phyloP scores from a whole-genome alignment of 2,329 filamentous ascomycete species.

The Fusarium robinianum region DNA sequence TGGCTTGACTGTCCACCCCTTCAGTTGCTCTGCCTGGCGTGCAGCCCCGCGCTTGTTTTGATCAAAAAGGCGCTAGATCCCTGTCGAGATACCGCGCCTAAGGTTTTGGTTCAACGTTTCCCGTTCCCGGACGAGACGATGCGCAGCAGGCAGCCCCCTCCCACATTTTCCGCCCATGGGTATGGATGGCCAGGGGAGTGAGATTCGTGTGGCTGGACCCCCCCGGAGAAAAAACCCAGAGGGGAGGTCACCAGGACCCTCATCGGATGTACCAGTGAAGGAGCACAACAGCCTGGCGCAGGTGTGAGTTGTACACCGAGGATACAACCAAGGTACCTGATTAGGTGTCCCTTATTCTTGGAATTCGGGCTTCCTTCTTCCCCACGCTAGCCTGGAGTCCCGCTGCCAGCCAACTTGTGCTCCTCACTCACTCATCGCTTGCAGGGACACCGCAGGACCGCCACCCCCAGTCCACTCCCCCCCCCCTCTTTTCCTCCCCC shows the following conservation, averaged over 20 bases:
- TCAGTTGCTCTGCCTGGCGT: constrained; percentile 22
- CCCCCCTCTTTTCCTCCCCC: too few relatives aligned
- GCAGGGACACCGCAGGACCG: constrained; percentile 13
- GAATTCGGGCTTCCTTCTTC: too few relatives aligned
- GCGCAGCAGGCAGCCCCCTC: constrained; percentile 13
- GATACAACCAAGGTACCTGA: constrained; percentile 24
- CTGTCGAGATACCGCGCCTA: constrained; percentile 38
- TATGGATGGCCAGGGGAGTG: constrained; percentile 14
- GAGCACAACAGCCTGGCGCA: constrained; percentile 9
- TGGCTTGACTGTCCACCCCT: too few relatives aligned
- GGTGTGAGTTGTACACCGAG: constrained; percentile 10
- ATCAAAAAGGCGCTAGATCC: constrained; percentile 27
- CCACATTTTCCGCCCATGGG: constrained; percentile 9
- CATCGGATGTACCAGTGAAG: too few relatives aligned
- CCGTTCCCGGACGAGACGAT: constrained; percentile 28
- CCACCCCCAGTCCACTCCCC: constrained; percentile 11
- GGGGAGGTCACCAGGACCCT: too few relatives aligned
- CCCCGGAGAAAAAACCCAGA: constrained; percentile 7
- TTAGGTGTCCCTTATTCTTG: constrained; percentile 22
- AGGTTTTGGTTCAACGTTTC: constrained; percentile 40
- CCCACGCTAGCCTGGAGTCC: constrained; percentile 21
- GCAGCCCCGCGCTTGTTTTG: constrained; percentile 31
- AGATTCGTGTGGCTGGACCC: constrained; percentile 5
- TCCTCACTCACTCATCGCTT: constrained; percentile 8
- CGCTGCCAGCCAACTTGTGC: too few relatives aligned